Conservation (phyloP, 441 rosid genomes). For the Hura crepitans region DNA sequence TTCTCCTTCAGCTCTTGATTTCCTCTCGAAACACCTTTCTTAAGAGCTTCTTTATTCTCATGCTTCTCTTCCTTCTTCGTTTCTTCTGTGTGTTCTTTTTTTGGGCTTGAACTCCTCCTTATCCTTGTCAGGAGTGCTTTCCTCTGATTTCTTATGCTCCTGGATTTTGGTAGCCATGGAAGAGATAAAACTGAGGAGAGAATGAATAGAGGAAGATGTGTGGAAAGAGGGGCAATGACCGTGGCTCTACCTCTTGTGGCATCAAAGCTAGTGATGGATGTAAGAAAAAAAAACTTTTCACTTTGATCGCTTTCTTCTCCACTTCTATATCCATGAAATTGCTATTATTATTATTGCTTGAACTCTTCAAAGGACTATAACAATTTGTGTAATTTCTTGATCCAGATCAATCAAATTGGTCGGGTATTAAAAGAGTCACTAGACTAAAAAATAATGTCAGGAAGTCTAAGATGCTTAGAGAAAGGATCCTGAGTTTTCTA, state of each 20-base stretch:
- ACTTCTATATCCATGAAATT: constrained; percentile 31
- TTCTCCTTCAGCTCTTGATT: too few relatives aligned
- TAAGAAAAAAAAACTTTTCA: constrained; percentile 73
- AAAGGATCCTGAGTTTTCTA: constrained; percentile 65
- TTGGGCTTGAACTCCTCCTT: too few relatives aligned
- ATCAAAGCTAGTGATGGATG: constrained; percentile 79
- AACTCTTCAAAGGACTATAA: constrained; percentile 20
- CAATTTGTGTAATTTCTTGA: constrained; percentile 28
- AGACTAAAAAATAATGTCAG: constrained; percentile 80
- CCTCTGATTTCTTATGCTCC: too few relatives aligned
- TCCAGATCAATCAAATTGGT: constrained; percentile 76
- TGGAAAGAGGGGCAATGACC: constrained; percentile 83
- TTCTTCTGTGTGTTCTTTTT: too few relatives aligned
- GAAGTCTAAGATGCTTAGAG: constrained; percentile 88
- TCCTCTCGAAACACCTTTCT: too few relatives aligned
- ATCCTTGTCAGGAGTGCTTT: too few relatives aligned
- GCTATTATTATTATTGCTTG: background rate
- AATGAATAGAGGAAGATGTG: too few relatives aligned
- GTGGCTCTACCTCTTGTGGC: constrained; percentile 66
- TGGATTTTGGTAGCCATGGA: too few relatives aligned
- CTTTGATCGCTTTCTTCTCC: constrained; percentile 81
- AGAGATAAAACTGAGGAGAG: too few relatives aligned
- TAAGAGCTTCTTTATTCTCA: too few relatives aligned
- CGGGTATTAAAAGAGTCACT: constrained; percentile 74
- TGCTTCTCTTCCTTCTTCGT: too few relatives aligned